Percentiles rank a stretch among this genome's conserved stretches.
These are phyloP conservation scores for Debaryomyces hansenii DNA, from an alignment of 805 yeast genomes.

Conservation along the genomic window DNA sequence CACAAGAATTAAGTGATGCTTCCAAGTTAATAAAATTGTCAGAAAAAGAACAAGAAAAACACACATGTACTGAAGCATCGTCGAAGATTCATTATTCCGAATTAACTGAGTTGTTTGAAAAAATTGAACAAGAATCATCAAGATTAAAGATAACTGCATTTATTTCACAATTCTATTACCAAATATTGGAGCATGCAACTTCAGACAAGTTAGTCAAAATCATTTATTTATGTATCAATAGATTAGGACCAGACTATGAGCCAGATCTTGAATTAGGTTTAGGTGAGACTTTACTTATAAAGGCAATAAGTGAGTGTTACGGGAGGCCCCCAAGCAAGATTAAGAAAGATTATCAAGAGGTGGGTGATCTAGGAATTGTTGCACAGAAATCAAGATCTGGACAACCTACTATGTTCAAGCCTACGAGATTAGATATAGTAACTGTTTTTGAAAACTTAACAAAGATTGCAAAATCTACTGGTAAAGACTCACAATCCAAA, in stretches of 20 bases:
- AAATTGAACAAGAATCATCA: constrained; percentile 77
- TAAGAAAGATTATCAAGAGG: constrained; percentile 69
- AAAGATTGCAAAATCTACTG: constrained; percentile 74
- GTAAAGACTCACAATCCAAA: constrained; percentile 75
- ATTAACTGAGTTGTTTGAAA: constrained; percentile 67
- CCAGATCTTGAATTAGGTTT: constrained; percentile 86
- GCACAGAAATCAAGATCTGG: constrained; percentile 81
- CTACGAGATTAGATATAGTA: constrained; percentile 72
- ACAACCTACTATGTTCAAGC: constrained; percentile 93
- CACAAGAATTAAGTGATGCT: constrained; percentile 11
- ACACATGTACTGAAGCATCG: constrained; percentile 8
- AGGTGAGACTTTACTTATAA: constrained; percentile 86
- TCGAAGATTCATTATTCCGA: constrained; percentile 34
- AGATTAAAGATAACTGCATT: constrained; percentile 77
- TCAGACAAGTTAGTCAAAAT: constrained; percentile 60
- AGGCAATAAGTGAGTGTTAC: constrained; percentile 86
- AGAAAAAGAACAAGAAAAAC: constrained; percentile 9
- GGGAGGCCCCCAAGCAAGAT: constrained; percentile 76
- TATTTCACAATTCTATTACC: constrained; percentile 70
- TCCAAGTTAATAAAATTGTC: constrained; percentile 12
- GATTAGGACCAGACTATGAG: constrained; percentile 94
- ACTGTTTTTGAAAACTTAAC: constrained; percentile 73
- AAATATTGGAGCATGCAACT: constrained; percentile 50
- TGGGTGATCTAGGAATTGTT: constrained; percentile 89
- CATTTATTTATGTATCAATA: constrained; percentile 82